phyloP scores from a whole-genome alignment of 768 basidiomycete genomes.

The Rhodocollybia butyracea region DNA sequence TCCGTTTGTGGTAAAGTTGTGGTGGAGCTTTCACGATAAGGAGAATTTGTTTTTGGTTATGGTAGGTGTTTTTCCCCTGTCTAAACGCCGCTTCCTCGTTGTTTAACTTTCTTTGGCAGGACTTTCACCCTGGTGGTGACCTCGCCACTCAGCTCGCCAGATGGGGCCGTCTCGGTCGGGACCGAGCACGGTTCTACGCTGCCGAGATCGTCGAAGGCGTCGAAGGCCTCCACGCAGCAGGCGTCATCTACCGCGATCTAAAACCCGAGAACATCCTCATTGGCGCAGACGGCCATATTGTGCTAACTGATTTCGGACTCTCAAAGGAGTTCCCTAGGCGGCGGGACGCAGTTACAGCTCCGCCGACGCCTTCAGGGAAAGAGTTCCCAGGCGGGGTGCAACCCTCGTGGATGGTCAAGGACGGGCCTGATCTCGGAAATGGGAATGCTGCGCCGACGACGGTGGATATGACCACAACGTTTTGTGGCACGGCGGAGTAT shows the following conservation, averaged over 20 bases:
- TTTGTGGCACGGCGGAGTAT: constrained; percentile 96
- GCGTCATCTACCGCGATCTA: constrained; percentile 96
- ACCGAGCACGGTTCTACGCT: constrained; percentile 94
- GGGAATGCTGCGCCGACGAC: constrained; percentile 27
- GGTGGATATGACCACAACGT: constrained; percentile 75
- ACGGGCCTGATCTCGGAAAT: constrained; percentile 43
- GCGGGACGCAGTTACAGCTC: constrained; percentile 39
- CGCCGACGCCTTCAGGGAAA: constrained; percentile 53
- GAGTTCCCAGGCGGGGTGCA: constrained; percentile 55
- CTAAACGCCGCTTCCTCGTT: constrained; percentile 12
- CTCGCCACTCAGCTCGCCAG: constrained; percentile 96
- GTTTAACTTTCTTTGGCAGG: constrained; percentile 35
- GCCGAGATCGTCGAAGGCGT: constrained; percentile 97
- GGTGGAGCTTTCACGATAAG: constrained; percentile 98
- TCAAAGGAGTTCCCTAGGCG: constrained; percentile 85
- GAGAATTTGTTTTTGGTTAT: constrained; percentile 97
- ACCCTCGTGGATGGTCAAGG: constrained; percentile 82
- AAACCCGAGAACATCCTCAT: constrained; percentile 98
- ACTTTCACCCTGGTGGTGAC: constrained; percentile 96
- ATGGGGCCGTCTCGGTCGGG: constrained; percentile 90
- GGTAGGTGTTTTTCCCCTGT: constrained; percentile 42
- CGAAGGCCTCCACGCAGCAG: constrained; percentile 89
- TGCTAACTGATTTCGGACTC: constrained; percentile 94
- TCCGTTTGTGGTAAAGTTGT: constrained; percentile 93
- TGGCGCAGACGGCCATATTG: constrained; percentile 90